A percentile compares a stretch with the other conserved stretches of the same genome.
Evolutionary conservation across 805 yeast genomes (phyloP).

Genomic region (Ogataea pignaliae): DNA sequence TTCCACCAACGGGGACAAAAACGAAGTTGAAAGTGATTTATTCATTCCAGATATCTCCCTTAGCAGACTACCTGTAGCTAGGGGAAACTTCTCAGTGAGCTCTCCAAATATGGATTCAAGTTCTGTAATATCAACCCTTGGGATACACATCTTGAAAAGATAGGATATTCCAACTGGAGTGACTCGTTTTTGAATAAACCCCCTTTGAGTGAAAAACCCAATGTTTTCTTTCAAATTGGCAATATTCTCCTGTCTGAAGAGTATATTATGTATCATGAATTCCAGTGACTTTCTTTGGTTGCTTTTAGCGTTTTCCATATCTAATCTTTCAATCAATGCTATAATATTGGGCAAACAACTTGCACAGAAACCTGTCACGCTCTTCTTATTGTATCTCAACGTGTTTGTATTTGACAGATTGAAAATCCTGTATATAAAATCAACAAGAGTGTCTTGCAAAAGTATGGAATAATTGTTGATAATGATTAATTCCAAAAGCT

Average conservation of each 20-base stretch:
- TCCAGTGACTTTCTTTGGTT: slow-evolving; percentile 4
- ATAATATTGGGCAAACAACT: slow-evolving; percentile 21
- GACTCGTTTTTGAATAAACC: slow-evolving; percentile 10
- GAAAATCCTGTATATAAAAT: slow-evolving; percentile 11
- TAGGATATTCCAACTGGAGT: slow-evolving; percentile 21
- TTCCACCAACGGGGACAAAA: slow-evolving; percentile 39
- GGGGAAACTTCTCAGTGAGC: slow-evolving; percentile 36
- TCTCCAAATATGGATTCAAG: slow-evolving; percentile 47
- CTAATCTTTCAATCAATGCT: slow-evolving; percentile 3
- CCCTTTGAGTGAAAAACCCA: slow-evolving; percentile 27
- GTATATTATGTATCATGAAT: slow-evolving; percentile 20
- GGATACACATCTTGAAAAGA: slow-evolving; percentile 29
- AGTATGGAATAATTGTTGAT: slow-evolving; percentile 1
- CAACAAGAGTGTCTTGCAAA: slow-evolving; percentile 2
- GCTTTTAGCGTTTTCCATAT: not conserved
- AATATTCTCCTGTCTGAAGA: slow-evolving; percentile 25
- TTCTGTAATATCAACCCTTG: slow-evolving; percentile 30
- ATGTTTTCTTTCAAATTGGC: slow-evolving; percentile 27
- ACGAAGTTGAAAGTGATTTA: slow-evolving; percentile 49
- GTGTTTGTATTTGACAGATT: slow-evolving; percentile 22
- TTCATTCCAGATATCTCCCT: slow-evolving; percentile 44
- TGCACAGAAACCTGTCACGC: slow-evolving; percentile 21
- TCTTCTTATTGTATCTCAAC: slow-evolving; percentile 23
- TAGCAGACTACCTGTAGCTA: slow-evolving; percentile 40
- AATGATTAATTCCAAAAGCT: slow-evolving; percentile 5